Evolutionary conservation across 495 filamentous ascomycete genomes (phyloP).

Genomic region (Articulospora tetracladia): DNA sequence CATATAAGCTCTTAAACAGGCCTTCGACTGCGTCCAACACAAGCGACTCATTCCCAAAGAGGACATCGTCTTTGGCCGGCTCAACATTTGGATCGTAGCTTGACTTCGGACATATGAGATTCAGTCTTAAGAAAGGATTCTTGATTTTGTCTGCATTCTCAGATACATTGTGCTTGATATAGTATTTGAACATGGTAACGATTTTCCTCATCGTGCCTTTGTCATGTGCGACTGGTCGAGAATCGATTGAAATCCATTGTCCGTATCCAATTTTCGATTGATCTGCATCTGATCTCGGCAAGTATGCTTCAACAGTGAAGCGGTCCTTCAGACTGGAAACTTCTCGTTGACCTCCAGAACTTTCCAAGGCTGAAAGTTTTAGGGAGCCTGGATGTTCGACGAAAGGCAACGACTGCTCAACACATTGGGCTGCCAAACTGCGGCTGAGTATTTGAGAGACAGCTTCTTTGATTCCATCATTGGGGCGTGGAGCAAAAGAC

Average conservation of each 20-base stretch:
- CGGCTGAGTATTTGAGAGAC: conserved; percentile 67
- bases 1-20: conserved; percentile 40
- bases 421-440: conserved; percentile 52
- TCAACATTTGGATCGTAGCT: conserved; percentile 90
- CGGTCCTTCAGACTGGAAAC: not conserved
- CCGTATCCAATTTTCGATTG: conserved; percentile 52
- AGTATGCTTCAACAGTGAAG: conserved; percentile 53
- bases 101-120: conserved; percentile 63
- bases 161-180: conserved; percentile 31
- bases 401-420: conserved; percentile 22
- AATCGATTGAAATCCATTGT: conserved; percentile 73
- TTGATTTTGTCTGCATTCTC: conserved; percentile 31
- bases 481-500: conserved; percentile 62
- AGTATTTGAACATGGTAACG: conserved; percentile 52
- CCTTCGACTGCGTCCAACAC: conserved; percentile 40
- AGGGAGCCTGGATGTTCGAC: not conserved
- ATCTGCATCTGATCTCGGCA: conserved; percentile 52
- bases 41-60: conserved; percentile 59
- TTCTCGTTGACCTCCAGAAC: not conserved
- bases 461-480: conserved; percentile 56
- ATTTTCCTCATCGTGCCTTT: conserved; percentile 68
- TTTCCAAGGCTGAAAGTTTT: not conserved
- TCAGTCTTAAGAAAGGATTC: conserved; percentile 71
- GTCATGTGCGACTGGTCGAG: conserved; percentile 62
- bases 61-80: conserved; percentile 82